Evolutionary conservation across 2,329 filamentous ascomycete genomes (phyloP).

Genomic region (Myriosclerotinia scirpicola): DNA sequence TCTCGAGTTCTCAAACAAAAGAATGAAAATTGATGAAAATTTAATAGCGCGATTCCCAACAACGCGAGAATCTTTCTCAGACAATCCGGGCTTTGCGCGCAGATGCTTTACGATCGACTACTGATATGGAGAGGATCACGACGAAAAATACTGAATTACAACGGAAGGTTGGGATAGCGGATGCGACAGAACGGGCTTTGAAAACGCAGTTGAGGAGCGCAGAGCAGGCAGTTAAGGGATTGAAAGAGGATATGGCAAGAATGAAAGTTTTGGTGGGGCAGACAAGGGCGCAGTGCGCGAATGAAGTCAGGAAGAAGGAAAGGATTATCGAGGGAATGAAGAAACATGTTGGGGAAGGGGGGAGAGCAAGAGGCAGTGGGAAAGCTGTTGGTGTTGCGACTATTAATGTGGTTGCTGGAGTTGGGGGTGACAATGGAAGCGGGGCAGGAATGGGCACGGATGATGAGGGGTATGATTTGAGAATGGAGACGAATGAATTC

Average conservation of each 20-base stretch:
- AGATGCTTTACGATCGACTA: constrained; percentile 71
- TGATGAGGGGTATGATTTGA: constrained; percentile 66
- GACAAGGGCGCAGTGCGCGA: constrained; percentile 81
- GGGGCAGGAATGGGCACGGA: constrained; percentile 33
- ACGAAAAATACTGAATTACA: constrained; percentile 56
- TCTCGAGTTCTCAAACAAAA: neutral
- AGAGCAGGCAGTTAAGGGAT: constrained; percentile 69
- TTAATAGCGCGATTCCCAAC: constrained; percentile 77
- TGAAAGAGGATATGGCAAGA: constrained; percentile 80
- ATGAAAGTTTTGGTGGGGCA: constrained; percentile 80
- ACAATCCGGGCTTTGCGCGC: constrained; percentile 75
- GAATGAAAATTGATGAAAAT: constrained; percentile 11
- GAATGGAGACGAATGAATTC: constrained; percentile 87
- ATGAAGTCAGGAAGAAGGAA: constrained; percentile 87
- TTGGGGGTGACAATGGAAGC: constrained; percentile 45
- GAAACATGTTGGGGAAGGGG: constrained; percentile 75
- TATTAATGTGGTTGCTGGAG: constrained; percentile 57
- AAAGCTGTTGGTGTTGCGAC: constrained; percentile 56
- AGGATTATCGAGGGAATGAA: constrained; percentile 86
- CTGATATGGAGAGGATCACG: constrained; percentile 61
- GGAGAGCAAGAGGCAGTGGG: constrained; percentile 58
- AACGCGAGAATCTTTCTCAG: constrained; percentile 77
- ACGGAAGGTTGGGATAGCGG: constrained; percentile 56
- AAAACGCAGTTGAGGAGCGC: constrained; percentile 70
- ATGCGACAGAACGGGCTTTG: constrained; percentile 69